These are phyloP conservation scores for Neonectria ditissima DNA, from an alignment of 2,329 filamentous ascomycete genomes.

Conservation along the genomic window DNA sequence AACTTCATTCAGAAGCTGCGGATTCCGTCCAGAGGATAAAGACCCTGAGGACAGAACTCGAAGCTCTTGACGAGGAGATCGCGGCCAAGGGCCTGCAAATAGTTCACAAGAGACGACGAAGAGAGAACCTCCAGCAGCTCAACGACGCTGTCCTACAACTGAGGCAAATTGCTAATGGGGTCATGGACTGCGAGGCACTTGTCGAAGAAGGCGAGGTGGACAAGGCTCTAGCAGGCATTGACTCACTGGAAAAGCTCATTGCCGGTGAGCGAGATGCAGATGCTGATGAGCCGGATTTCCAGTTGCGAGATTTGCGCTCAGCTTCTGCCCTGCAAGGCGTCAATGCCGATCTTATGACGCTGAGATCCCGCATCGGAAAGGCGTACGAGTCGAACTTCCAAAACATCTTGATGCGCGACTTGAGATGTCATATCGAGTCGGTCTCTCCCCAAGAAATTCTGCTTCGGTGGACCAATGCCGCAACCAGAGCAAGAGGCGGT, in stretches of 20 bases:
- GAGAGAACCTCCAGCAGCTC: conserved; percentile 86
- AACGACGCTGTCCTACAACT: conserved; percentile 87
- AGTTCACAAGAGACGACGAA: conserved; percentile 82
- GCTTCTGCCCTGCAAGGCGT: conserved; percentile 85
- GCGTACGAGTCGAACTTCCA: conserved; percentile 87
- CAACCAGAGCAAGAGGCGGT: conserved; percentile 76
- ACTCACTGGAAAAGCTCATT: conserved; percentile 82
- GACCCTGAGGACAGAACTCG: conserved; percentile 80
- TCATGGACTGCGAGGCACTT: conserved; percentile 81
- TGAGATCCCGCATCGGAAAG: conserved; percentile 86
- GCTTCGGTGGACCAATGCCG: conserved; percentile 84
- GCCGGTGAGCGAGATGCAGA: conserved; percentile 71
- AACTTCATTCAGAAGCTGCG: conserved; percentile 91
- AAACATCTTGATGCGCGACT: conserved; percentile 79
- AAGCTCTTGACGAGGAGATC: conserved; percentile 86
- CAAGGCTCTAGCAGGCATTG: conserved; percentile 80
- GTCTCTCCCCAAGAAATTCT: conserved; percentile 80
- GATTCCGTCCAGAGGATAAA: conserved; percentile 92
- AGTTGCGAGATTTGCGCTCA: conserved; percentile 76
- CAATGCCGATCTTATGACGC: conserved; percentile 77
- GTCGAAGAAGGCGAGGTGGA: conserved; percentile 89
- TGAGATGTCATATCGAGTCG: conserved; percentile 81
- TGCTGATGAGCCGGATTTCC: conserved; percentile 47
- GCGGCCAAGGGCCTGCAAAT: conserved; percentile 87
- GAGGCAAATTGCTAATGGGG: conserved; percentile 78